Conservation (phyloP, 345 rosid species). For the Eucalyptus polyanthemos region DNA sequence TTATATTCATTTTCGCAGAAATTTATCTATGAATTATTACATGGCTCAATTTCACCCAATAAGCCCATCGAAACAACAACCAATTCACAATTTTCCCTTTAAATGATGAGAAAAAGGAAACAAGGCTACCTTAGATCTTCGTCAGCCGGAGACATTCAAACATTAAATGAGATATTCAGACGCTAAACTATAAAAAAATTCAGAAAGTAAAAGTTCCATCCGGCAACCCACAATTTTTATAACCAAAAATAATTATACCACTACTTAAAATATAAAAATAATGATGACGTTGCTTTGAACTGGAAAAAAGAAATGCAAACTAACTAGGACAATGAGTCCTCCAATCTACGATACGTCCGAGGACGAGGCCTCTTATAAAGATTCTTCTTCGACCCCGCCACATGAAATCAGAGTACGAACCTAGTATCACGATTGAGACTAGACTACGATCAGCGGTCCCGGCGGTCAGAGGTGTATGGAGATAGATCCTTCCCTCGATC, state of each 20-base stretch:
- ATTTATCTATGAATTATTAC: neutral
- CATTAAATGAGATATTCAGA: neutral
- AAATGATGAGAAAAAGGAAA: neutral
- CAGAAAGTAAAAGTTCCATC: neutral
- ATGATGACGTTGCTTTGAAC: neutral
- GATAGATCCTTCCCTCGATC: neutral
- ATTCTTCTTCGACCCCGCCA: too few relatives aligned
- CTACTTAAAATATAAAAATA: neutral
- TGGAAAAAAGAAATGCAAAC: neutral
- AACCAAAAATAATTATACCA: too few relatives aligned
- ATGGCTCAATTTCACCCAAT: neutral
- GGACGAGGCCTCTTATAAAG: neutral
- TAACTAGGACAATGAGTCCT: neutral
- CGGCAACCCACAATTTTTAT: neutral
- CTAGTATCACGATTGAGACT: neutral
- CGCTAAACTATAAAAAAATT: neutral
- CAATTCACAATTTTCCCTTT: neutral
- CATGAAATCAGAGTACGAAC: neutral
- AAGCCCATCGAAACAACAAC: neutral
- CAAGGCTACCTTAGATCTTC: neutral
- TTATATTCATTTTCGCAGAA: neutral
- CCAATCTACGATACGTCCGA: neutral
- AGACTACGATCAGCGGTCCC: neutral
- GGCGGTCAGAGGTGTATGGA: neutral
- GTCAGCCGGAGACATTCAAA: neutral